A percentile compares a stretch with the other conserved stretches of the same genome.
phyloP scores from a whole-genome alignment of 2,329 filamentous ascomycete genomes.

The Exophiala xenobiotica region DNA sequence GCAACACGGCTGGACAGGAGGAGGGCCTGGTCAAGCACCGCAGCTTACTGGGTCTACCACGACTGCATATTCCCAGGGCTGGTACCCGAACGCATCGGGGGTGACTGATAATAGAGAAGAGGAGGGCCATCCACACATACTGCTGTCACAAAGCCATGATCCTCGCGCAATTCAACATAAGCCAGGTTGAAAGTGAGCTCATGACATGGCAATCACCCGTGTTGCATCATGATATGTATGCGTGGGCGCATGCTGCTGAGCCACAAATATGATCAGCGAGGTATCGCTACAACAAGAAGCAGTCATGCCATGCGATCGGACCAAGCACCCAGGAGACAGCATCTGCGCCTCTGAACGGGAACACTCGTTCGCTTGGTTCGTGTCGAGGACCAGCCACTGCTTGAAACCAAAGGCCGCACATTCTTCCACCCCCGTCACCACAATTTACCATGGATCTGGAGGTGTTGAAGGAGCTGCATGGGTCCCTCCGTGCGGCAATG shows the following conservation, averaged over 20 bases:
- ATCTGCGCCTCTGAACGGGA: too few relatives aligned
- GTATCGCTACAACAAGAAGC: too few relatives aligned
- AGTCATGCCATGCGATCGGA: too few relatives aligned
- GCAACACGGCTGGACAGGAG: conserved; percentile 16
- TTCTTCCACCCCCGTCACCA: too few relatives aligned
- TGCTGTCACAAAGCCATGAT: conserved; percentile 9
- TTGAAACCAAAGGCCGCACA: too few relatives aligned
- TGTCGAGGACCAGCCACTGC: too few relatives aligned
- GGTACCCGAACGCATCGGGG: conserved; percentile 15
- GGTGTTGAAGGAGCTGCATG: too few relatives aligned
- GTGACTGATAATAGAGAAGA: conserved; percentile 12
- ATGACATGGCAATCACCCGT: not conserved
- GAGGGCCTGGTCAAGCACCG: conserved; percentile 1
- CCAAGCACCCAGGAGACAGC: too few relatives aligned
- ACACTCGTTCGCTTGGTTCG: too few relatives aligned
- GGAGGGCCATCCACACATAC: conserved; percentile 7
- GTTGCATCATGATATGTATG: not conserved
- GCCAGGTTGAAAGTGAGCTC: conserved; percentile 8
- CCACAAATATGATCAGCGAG: not conserved
- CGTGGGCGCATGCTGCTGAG: not conserved
- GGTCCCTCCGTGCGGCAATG: too few relatives aligned
- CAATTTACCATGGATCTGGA: too few relatives aligned
- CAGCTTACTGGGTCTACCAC: conserved; percentile 6
- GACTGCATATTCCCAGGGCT: conserved; percentile 14
- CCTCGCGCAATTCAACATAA: conserved; percentile 5